Conservation (phyloP, 1,284 basidiomycete species). For the Cryptococcus sp. region DNA sequence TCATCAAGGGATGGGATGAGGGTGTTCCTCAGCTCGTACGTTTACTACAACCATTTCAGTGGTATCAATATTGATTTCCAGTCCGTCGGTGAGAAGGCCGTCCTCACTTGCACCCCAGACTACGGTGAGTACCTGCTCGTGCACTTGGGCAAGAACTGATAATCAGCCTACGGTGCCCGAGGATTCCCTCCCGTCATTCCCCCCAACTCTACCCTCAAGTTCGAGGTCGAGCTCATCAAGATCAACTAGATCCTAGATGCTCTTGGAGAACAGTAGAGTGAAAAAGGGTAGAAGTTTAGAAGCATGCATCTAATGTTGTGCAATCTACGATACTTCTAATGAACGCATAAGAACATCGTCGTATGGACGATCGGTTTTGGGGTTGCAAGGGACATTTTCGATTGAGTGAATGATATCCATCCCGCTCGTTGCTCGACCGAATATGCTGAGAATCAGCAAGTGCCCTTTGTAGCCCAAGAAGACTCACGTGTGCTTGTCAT, state of each 20-base stretch:
- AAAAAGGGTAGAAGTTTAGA: neutral
- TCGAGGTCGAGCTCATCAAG: constrained; percentile 68
- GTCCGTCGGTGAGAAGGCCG: constrained; percentile 71
- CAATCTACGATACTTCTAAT: constrained; percentile 43
- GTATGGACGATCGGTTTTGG: constrained; percentile 78
- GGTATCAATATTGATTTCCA: constrained; percentile 49
- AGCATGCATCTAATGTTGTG: neutral
- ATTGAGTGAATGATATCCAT: constrained; percentile 57
- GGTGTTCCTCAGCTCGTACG: constrained; percentile 52
- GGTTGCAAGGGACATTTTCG: constrained; percentile 61
- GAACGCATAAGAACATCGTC: constrained; percentile 87
- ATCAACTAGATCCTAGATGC: constrained; percentile 53
- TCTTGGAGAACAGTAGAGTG: neutral
- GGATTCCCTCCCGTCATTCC: constrained; percentile 76
- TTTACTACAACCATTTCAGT: neutral
- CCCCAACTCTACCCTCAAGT: constrained; percentile 66
- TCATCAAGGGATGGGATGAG: constrained; percentile 73
- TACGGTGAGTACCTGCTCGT: constrained; percentile 20
- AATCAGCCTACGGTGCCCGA: constrained; percentile 35
- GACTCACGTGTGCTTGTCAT: constrained; percentile 55
- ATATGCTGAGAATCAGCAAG: constrained; percentile 46
- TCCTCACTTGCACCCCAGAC: constrained; percentile 52
- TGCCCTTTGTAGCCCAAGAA: neutral
- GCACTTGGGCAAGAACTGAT: neutral
- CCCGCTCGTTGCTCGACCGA: constrained; percentile 54